These are phyloP conservation scores for Colletotrichum destructivum DNA, from an alignment of 2,329 filamentous ascomycete genomes.

Conservation along the genomic window DNA sequence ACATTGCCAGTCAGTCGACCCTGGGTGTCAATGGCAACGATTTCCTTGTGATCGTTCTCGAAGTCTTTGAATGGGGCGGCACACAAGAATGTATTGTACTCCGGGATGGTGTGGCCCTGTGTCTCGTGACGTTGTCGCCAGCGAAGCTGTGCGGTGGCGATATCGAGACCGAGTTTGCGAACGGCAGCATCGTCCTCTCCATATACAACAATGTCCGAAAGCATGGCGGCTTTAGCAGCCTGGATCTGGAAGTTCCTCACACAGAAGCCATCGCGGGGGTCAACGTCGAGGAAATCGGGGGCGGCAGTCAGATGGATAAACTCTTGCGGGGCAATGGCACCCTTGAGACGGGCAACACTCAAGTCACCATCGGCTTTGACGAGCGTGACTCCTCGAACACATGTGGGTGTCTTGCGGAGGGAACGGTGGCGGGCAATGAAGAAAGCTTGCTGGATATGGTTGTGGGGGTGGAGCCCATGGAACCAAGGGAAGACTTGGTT, in stretches of 20 bases:
- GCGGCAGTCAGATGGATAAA: conserved; percentile 70
- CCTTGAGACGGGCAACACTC: conserved; percentile 82
- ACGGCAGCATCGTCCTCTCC: conserved; percentile 77
- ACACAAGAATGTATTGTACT: conserved; percentile 89
- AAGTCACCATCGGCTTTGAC: conserved; percentile 93
- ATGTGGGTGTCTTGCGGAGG: conserved; percentile 80
- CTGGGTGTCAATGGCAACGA: conserved; percentile 82
- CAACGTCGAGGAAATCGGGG: conserved; percentile 82
- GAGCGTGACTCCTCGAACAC: conserved; percentile 84
- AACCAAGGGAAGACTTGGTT: conserved; percentile 96
- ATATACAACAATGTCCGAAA: conserved; percentile 95
- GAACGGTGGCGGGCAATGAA: conserved; percentile 84
- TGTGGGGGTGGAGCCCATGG: conserved; percentile 91
- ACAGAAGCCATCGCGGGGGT: conserved; percentile 92
- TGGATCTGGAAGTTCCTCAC: conserved; percentile 99
- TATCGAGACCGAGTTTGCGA: conserved; percentile 75
- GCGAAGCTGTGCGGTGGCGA: conserved; percentile 82
- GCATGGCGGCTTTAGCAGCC: conserved; percentile 85
- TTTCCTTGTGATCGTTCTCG: conserved; percentile 76
- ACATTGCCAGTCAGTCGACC: conserved; percentile 83
- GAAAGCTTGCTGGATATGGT: conserved; percentile 90
- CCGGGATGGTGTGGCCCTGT: conserved; percentile 68
- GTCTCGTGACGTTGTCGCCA: conserved; percentile 79
- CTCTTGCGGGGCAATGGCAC: conserved; percentile 87
- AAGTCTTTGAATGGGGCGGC: conserved; percentile 77